These are phyloP conservation scores for Ophiostoma tasmaniense DNA, from an alignment of 2,329 filamentous ascomycete genomes.

Conservation along the genomic window DNA sequence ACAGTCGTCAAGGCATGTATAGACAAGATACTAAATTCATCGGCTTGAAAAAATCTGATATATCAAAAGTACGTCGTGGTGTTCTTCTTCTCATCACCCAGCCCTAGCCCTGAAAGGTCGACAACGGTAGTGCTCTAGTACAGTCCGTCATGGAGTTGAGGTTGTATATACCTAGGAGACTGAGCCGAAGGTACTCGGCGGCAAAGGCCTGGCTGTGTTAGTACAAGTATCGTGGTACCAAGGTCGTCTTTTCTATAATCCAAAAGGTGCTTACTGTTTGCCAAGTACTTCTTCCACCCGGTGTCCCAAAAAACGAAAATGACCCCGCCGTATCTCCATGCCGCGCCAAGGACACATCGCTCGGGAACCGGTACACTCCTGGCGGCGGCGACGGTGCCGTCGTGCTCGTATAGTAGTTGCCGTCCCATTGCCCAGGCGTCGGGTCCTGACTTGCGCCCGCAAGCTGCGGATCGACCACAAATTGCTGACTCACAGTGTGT, in stretches of 20 bases:
- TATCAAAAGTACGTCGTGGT: background rate
- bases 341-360: constrained; percentile 34
- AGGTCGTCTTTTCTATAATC: background rate
- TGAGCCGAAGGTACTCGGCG: constrained; percentile 44
- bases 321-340: constrained; percentile 30
- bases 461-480: constrained; percentile 32
- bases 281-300: constrained; percentile 32
- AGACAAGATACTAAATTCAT: background rate
- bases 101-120: background rate
- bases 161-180: constrained; percentile 46
- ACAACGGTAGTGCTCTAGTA: constrained; percentile 39
- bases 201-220: constrained; percentile 37
- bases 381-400: constrained; percentile 23
- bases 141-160: constrained; percentile 49
- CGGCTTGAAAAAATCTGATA: background rate
- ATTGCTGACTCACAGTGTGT: constrained; percentile 41
- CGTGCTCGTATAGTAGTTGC: constrained; percentile 38
- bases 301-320: constrained; percentile 33
- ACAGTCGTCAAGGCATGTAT: background rate
- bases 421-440: constrained; percentile 43
- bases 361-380: constrained; percentile 32
- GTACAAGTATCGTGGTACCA: background rate
- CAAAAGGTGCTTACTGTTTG: constrained; percentile 28
- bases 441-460: constrained; percentile 36
- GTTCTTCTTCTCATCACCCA: background rate